These are phyloP conservation scores for Leptographium galeiforme DNA, from an alignment of 2,329 filamentous ascomycete species.

Conservation along the genomic window DNA sequence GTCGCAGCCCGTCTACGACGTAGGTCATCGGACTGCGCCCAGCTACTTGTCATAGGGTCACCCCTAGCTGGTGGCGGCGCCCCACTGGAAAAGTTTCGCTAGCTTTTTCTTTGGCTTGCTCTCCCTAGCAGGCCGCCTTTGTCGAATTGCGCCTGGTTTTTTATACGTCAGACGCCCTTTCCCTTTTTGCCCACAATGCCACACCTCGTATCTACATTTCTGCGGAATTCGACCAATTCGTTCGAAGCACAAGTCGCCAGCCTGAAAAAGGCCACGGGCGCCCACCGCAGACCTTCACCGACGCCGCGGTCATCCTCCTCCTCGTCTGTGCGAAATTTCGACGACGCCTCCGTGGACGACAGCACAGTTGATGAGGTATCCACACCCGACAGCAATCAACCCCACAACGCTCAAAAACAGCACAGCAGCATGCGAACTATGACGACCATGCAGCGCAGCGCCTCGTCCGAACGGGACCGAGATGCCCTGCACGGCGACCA, in stretches of 20 bases:
- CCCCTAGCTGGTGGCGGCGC: not conserved
- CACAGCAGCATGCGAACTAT: constrained; percentile 8
- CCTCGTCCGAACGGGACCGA: constrained; percentile 11
- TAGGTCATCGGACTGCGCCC: not conserved
- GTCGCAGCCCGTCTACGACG: not conserved
- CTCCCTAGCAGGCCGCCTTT: not conserved
- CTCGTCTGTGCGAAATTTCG: constrained; percentile 16
- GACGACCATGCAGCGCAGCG: constrained; percentile 7
- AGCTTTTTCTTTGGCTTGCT: not conserved
- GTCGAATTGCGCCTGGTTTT: not conserved
- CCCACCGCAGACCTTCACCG: constrained; percentile 19
- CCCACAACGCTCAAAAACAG: constrained; percentile 4
- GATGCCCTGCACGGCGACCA: constrained; percentile 21
- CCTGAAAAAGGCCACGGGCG: constrained; percentile 28
- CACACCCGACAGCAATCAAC: constrained; percentile 1
- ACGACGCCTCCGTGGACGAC: not conserved
- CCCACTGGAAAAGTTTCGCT: not conserved
- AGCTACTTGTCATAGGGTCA: not conserved
- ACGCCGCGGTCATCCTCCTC: constrained; percentile 5
- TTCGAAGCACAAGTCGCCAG: constrained; percentile 34
- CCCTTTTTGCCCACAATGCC: constrained; percentile 29
- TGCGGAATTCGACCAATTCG: constrained; percentile 35
- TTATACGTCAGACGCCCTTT: not conserved
- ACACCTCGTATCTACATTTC: constrained; percentile 43
- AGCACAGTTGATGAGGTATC: constrained; percentile 11